A percentile compares a stretch with the other conserved stretches of the same genome.
These are phyloP conservation scores for Magnusiomyces starmeri DNA, from an alignment of 1,139 yeast genomes.

Conservation along the genomic window DNA sequence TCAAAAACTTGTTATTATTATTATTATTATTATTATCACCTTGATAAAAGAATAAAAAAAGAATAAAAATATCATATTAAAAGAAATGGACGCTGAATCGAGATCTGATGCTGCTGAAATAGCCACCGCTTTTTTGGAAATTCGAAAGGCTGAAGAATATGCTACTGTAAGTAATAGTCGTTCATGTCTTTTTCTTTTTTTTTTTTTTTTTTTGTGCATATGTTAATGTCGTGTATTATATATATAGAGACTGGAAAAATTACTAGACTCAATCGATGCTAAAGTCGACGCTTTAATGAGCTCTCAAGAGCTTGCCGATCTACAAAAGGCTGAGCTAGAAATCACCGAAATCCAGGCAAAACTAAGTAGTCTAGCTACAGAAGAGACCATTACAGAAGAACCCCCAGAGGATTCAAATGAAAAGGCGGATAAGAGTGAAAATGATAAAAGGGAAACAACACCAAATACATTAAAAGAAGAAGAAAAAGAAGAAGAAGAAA, in stretches of 20 bases:
- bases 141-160: not conserved
- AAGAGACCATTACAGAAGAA: too few relatives aligned
- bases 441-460: not conserved
- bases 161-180: not conserved
- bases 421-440: not conserved
- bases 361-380: not conserved
- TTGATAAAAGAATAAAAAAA: not conserved
- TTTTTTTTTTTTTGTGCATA: constrained; percentile 4
- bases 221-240: too few relatives aligned
- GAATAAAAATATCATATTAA: too few relatives aligned
- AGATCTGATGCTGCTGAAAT: not conserved
- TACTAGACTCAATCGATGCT: constrained; percentile 50
- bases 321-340: constrained; percentile 6
- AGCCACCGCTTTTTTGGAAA: constrained; percentile 7
- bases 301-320: constrained; percentile 29
- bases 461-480: not conserved
- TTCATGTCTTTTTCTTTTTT: not conserved
- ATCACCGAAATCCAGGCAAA: not conserved
- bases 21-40: not conserved
- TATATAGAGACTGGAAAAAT: constrained; percentile 41
- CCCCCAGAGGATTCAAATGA: not conserved
- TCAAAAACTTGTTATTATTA: not conserved
- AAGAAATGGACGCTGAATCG: not conserved
- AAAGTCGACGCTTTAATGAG: constrained; percentile 44
- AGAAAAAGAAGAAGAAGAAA: not conserved